Evolutionary conservation across 305 asterid genomes (phyloP).

Genomic region (Fraxinus ornus): DNA sequence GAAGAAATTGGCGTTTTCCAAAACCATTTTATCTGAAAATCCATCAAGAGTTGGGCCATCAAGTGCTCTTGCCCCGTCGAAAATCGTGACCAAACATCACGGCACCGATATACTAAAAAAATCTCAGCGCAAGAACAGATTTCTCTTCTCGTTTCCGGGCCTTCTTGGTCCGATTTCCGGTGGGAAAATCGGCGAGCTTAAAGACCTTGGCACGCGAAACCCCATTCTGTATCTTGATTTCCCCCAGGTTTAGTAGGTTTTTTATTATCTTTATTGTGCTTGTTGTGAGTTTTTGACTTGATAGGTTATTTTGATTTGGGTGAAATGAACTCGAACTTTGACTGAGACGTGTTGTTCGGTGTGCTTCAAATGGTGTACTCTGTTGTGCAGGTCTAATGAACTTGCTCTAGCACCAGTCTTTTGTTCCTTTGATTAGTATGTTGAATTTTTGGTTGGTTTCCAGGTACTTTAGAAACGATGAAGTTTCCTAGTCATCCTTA

Average conservation of each 20-base stretch:
- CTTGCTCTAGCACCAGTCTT: background rate
- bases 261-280: background rate
- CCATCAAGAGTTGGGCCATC: constrained; percentile 37
- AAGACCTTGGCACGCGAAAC: constrained; percentile 80
- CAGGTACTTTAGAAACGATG: background rate
- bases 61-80: constrained; percentile 57
- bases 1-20: constrained; percentile 50
- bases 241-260: constrained; percentile 54
- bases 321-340: background rate
- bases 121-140: constrained; percentile 69
- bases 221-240: constrained; percentile 85
- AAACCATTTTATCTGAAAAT: constrained; percentile 44
- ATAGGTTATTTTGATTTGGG: background rate
- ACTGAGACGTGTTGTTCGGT: background rate
- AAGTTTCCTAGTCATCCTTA: background rate
- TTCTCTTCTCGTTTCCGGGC: constrained; percentile 77
- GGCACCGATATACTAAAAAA: constrained; percentile 69
- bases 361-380: background rate
- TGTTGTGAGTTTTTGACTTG: background rate
- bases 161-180: constrained; percentile 70
- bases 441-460: background rate
- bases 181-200: constrained; percentile 81
- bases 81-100: constrained; percentile 69
- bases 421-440: background rate
- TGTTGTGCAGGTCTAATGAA: background rate